A percentile compares a stretch with the other conserved stretches of the same genome.
These are phyloP conservation scores for Ceratobasidium sp. DNA, from an alignment of 1,284 basidiomycete species.

Conservation along the genomic window DNA sequence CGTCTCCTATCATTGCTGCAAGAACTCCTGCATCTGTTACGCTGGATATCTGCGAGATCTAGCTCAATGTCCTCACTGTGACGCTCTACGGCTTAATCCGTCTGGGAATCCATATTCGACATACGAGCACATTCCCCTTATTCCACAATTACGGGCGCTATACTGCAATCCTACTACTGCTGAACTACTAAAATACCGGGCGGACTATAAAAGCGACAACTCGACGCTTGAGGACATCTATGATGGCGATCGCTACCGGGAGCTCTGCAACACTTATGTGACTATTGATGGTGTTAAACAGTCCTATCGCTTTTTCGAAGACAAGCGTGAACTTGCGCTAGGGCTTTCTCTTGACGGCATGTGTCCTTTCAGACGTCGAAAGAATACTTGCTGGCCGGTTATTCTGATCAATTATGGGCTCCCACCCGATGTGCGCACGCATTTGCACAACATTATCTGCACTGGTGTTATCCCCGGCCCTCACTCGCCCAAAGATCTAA, in stretches of 20 bases:
- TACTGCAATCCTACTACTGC: background rate
- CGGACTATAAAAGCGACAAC: background rate
- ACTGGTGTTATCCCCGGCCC: conserved; percentile 42
- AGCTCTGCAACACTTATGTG: conserved; percentile 47
- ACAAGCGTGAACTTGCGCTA: conserved; percentile 22
- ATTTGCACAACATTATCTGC: conserved; percentile 34
- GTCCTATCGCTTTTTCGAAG: conserved; percentile 44
- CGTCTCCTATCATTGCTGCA: too few species aligned
- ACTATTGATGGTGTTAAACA: conserved; percentile 46
- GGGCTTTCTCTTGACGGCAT: conserved; percentile 42
- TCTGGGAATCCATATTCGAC: background rate
- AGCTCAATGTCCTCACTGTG: conserved; percentile 27
- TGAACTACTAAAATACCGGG: conserved; percentile 29
- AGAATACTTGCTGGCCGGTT: conserved; percentile 27
- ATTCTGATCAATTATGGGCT: conserved; percentile 41
- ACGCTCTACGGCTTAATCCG: conserved; percentile 17
- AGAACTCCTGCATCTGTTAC: too few species aligned
- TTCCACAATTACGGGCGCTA: conserved; percentile 28
- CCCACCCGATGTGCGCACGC: conserved; percentile 30
- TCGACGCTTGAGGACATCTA: conserved; percentile 28
- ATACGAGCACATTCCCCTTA: conserved; percentile 29
- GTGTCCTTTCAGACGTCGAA: conserved; percentile 14
- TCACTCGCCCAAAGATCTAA: conserved; percentile 9
- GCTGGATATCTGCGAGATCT: background rate
- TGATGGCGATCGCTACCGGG: conserved; percentile 25